Evolutionary conservation across 805 yeast genomes (phyloP), one percentile per base, ranked within the genome.

Genomic region (Saccharomyces kudriavzevii): DNA sequence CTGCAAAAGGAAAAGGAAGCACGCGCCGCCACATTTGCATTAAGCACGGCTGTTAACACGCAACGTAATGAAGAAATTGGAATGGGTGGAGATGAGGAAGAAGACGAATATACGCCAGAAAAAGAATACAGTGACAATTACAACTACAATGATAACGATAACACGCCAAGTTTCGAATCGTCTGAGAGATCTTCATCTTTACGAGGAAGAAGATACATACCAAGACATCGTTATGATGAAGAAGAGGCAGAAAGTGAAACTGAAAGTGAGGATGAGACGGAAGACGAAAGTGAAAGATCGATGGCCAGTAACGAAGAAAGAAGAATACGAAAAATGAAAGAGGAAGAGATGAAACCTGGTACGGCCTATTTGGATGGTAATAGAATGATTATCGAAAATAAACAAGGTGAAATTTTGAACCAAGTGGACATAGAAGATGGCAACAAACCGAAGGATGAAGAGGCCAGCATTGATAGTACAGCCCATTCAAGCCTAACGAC

Each of bases 391-490:
- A 76, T 92, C 52, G 99, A 92, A 66, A 94, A 90, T 69, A 80
- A 78, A 53, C 77, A 83, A 49, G 98, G 98, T 52, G 97, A 91
- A 65, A 77, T 90, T 47, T 63, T 92, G 50, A 83, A 80, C 50
- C 76, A 83, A 1, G 72, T 84, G 52, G 62, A 70, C 61, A 67
- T 77, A 14, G 64, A 70, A n/a, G 51, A 52, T 5, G 56, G 52
- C 5, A 35, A 35, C 22, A 17, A 9, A 24, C 56, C 57, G 10
- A 55, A 51, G 40, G 70, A 67, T 40, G 68, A 68, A 40, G 68
- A 63, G 54, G 61, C 56, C 40, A 31, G 60, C 45, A 35, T 51
- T n/a, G 52, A 56, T 24, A 14, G 46, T 45, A 40, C 46, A 3
- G 4, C 56, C 27, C 20, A 49, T 17, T 29, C 51, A n/a, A 57